A percentile compares a stretch with the other conserved stretches of the same genome.
Conservation (phyloP, 768 basidiomycete species). For the Tylopilus vinaceipallidus region DNA sequence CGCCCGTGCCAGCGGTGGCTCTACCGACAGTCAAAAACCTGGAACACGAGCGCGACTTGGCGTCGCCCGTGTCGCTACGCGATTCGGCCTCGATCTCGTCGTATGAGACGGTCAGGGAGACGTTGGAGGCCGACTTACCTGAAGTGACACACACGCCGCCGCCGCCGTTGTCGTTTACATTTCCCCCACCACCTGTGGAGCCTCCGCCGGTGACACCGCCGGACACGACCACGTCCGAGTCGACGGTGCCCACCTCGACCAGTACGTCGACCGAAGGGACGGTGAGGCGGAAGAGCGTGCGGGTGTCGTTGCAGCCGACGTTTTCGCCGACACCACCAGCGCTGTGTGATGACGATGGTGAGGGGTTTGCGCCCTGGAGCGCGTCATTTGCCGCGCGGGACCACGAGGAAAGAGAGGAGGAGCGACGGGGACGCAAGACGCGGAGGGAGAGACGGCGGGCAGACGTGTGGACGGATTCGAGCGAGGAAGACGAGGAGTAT, state of each 20-base stretch:
- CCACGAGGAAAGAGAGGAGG: conserved; percentile 4
- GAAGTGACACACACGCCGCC: neutral
- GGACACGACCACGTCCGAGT: neutral
- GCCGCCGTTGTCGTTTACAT: conserved; percentile 5
- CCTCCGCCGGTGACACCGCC: conserved; percentile 1
- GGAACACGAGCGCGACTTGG: neutral
- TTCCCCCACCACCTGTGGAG: conserved; percentile 17
- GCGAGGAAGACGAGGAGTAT: conserved; percentile 74
- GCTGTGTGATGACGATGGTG: conserved; percentile 48
- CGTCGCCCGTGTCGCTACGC: too few relatives aligned
- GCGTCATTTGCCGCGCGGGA: conserved; percentile 10
- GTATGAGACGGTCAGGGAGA: conserved; percentile 66
- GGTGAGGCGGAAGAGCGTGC: conserved; percentile 62
- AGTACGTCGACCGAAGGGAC: conserved; percentile 18
- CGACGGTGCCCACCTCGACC: conserved; percentile 11
- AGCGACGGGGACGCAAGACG: conserved; percentile 6
- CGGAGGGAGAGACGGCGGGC: neutral
- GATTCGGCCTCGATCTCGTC: conserved; percentile 45
- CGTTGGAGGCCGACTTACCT: conserved; percentile 33
- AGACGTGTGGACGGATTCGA: conserved; percentile 67
- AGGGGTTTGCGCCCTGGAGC: conserved; percentile 12
- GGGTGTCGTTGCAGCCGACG: conserved; percentile 74
- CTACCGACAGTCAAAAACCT: neutral
- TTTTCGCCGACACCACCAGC: conserved; percentile 73
- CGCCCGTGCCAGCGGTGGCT: neutral